A percentile compares a stretch with the other conserved stretches of the same genome.
Evolutionary conservation across 2,329 filamentous ascomycete species (phyloP).

Genomic region (Penicillium palitans): DNA sequence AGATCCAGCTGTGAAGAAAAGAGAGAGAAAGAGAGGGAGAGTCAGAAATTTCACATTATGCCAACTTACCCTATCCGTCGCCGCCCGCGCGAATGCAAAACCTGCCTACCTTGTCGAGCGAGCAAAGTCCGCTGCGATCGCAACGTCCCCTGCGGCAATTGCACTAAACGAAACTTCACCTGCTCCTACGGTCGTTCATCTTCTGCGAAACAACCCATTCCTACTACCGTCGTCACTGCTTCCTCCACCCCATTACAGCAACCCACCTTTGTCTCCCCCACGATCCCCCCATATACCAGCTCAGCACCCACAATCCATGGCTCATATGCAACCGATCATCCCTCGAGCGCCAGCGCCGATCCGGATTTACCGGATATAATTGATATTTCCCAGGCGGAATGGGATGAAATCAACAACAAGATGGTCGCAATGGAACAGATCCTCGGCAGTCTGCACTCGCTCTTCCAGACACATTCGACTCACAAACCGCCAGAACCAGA

Average conservation of each 20-base stretch:
- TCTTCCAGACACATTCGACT: conserved; percentile 32
- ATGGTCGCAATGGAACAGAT: conserved; percentile 39
- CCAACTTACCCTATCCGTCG: conserved; percentile 39
- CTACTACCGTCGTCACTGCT: conserved; percentile 14
- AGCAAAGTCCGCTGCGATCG: conserved; percentile 53
- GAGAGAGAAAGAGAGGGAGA: not conserved
- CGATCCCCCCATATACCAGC: conserved; percentile 13
- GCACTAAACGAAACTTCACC: conserved; percentile 43
- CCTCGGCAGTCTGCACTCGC: conserved; percentile 32
- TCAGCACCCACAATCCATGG: conserved; percentile 19
- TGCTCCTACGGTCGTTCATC: conserved; percentile 40
- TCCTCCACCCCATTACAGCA: conserved; percentile 18
- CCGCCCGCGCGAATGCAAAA: conserved; percentile 45
- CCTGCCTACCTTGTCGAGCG: conserved; percentile 51
- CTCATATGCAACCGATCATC: conserved; percentile 23
- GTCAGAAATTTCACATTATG: conserved; percentile 20
- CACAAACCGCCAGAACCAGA: conserved; percentile 22
- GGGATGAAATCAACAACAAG: conserved; percentile 39
- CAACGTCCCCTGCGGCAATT: conserved; percentile 43
- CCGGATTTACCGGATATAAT: conserved; percentile 30
- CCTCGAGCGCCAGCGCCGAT: conserved; percentile 20
- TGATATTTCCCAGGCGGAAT: conserved; percentile 35
- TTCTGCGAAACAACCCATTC: conserved; percentile 18
- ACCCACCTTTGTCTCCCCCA: conserved; percentile 18
- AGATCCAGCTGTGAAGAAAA: conserved; percentile 15